Evolutionary conservation across 2,329 filamentous ascomycete species (phyloP).

Genomic region (Drechslera avenae): DNA sequence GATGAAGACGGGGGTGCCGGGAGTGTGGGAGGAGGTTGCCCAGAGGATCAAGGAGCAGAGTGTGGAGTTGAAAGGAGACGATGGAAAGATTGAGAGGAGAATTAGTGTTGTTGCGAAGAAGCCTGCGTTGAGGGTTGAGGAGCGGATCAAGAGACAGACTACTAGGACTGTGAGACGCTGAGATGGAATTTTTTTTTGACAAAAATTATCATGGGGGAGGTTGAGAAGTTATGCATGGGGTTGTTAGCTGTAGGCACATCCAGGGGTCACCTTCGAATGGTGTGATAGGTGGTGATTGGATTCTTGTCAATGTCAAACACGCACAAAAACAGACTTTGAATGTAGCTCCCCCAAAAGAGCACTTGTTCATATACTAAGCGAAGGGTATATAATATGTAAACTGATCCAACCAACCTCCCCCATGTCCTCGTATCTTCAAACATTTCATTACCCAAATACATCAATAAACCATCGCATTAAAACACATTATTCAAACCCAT

Average conservation of each 20-base stretch:
- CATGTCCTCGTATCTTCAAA: no score
- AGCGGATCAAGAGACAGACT: conserved; percentile 36
- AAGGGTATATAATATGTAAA: conserved; percentile 1
- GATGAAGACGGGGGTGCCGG: conserved; percentile 39
- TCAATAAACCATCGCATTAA: not conserved
- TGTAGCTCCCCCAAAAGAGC: no score
- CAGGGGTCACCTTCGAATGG: no score
- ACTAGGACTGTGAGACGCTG: conserved; percentile 9
- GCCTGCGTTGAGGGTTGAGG: conserved; percentile 5
- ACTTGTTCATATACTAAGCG: no score
- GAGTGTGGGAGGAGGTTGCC: conserved; percentile 45
- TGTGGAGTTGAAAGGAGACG: not conserved
- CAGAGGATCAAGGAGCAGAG: conserved; percentile 37
- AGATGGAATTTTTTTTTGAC: not conserved
- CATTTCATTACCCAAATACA: no score
- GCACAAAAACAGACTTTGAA: no score
- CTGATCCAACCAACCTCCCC: not conserved
- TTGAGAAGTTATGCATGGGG: no score
- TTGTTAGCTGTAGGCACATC: no score
- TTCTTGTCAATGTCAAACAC: no score
- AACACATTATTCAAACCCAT: not conserved
- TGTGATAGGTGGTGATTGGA: no score
- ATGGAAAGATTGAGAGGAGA: not conserved
- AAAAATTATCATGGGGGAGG: no score
- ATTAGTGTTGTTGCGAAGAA: not conserved